Conservation (phyloP, 441 rosid species). For the Francoa sonchifolia region DNA sequence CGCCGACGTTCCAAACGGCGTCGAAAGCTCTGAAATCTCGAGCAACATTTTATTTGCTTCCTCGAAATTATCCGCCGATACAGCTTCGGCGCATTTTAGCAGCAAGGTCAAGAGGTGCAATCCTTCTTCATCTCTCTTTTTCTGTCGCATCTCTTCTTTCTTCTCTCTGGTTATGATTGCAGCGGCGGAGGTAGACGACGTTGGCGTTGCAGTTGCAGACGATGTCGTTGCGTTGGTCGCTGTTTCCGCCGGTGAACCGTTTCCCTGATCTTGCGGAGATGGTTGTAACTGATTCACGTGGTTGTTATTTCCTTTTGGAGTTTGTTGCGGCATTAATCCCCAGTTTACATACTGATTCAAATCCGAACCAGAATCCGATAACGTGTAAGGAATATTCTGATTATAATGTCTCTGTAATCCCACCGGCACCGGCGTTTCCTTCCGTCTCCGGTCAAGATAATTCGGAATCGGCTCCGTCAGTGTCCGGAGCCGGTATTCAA, state of each 20-base stretch:
- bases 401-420: slow-evolving; percentile 17
- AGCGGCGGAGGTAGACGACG: slow-evolving; percentile 9
- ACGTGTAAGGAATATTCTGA: slow-evolving; percentile 9
- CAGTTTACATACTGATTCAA: no score
- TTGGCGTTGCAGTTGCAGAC: slow-evolving; percentile 5
- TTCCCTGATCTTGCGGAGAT: no score
- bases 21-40: slow-evolving; percentile 78
- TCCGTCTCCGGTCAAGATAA: background rate
- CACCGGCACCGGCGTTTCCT: slow-evolving; percentile 1
- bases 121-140: slow-evolving; percentile 81
- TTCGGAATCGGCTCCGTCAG: slow-evolving; percentile 18
- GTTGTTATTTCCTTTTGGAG: no score
- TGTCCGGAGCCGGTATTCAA: slow-evolving; percentile 73
- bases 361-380: no score
- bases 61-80: slow-evolving; percentile 70
- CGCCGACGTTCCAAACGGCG: slow-evolving; percentile 90
- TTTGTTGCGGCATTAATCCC: no score
- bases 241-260: slow-evolving; percentile 19
- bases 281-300: no score
- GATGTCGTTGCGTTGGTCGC: background rate
- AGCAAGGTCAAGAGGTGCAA: slow-evolving; percentile 78
- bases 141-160: slow-evolving; percentile 66
- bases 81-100: slow-evolving; percentile 93
- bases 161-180: slow-evolving; percentile 28
- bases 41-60: slow-evolving; percentile 83